Evolutionary conservation across 1,284 basidiomycete genomes (phyloP), one percentile per base, ranked within the genome.

Genomic region (Pyrrhoderma lamaoense): DNA sequence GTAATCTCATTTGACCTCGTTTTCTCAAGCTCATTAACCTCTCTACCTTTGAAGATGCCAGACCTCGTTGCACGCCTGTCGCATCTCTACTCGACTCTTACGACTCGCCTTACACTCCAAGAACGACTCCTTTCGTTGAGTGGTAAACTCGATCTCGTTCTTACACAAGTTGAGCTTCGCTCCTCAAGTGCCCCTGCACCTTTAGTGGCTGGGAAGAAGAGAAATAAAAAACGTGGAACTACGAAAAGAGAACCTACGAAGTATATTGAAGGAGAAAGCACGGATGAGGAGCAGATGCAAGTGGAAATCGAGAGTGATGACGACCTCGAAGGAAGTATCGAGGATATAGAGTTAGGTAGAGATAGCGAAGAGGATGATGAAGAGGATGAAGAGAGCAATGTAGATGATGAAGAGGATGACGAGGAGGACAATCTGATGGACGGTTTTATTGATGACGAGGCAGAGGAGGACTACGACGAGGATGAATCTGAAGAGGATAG

Each of bases 91-190:
- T 77, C 86, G 11, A 89, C 89, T 1, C 75, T 99, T 25, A 83
- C 85, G 0, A 76, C 83, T 25, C 81, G 95, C 23, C 71, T 96
- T 21, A 77, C 85, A 34, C 70, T 96, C 27, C 89, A 96, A 60
- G 86, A 93, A 58, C 89, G 85, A 51, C 72, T 99, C 13, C 71
- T 95, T 7, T 82, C 89, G 2, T 75, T 99, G 39, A 90, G 83
- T 53, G 95, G 95, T 13, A 82, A 93, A 53, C 74, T 98, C 19
- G 95, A 97, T 63, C 87, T 95, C 68, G 91, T 96, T 2, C 76
- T 98, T 40, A 87, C 91, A 7, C 95, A 98, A 67, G 91, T 97
- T 57, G 89, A 94, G 65, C 79, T 93, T 70, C 80, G 87, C 27
- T 79, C 82, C 18, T 80, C 82, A 18, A 68, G 70, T 18, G 74